Base-by-base conservation (phyloP, 768 basidiomycete genomes). In the Daedaleopsis nitida region DNA sequence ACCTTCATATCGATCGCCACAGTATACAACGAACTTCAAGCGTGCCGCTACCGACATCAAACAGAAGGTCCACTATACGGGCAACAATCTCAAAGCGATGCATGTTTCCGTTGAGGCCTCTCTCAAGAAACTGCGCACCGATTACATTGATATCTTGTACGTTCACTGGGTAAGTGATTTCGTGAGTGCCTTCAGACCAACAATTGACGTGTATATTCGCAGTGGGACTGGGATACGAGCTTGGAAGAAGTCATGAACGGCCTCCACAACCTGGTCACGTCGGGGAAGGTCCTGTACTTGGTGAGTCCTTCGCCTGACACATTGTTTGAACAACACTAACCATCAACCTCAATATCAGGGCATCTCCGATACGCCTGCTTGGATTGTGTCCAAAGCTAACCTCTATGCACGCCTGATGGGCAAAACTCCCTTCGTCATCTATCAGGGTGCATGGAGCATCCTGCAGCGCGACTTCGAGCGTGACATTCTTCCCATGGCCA, bases 211-310 rank as follows among this genome's bases (percentile, higher is more conserved):
- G 27, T 32, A 19, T 80, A 81, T 80, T 49, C 47, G 19, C 79
- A 73, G 71, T 82, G 83, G 83, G 84, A 86, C 66, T 84, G 74
- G 62, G 70, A 76, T 13, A 83, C 82, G 9, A 74, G 75, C 14
- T 74, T 87, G 49, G 80, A 83, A 66, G 85, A 88, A 69, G 70
- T 86, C 44, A 84, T 87, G 83, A 76, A 78, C 43, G 70, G 75
- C 9, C 72, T 87, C 6, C 81, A 87, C 62, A 71, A 76, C 19
- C 76, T 87, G 27, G 80, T 86, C 42, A 70, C 68, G 11, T 67
- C 75, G 32, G 80, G 84, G 17, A 84, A 86, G 64, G 82, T 85
- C 5, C 66, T 73, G 13, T 72, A 73, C 32, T 65, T 73, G 12
- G 69, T 72, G 42, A 14, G 68, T 10, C 17, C 13, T 17, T 48